These are phyloP conservation scores for Aspergillus novoparasiticus DNA, from an alignment of 2,329 filamentous ascomycete genomes.

Conservation along the genomic window DNA sequence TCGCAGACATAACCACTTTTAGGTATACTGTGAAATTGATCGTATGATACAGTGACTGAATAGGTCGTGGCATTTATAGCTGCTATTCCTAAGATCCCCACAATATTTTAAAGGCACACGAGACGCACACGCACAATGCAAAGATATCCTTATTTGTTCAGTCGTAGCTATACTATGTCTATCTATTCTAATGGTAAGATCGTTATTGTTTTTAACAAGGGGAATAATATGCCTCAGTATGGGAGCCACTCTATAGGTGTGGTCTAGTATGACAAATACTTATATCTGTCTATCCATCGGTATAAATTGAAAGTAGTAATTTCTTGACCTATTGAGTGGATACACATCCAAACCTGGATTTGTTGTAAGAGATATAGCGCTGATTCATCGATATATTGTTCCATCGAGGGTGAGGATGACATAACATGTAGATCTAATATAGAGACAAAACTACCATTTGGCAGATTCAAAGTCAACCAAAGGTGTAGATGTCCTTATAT, in stretches of 20 bases:
- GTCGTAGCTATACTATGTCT: background rate
- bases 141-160: background rate
- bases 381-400: background rate
- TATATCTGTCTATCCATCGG: too few species aligned
- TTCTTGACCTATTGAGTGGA: background rate
- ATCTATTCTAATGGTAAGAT: background rate
- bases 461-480: background rate
- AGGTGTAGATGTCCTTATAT: background rate
- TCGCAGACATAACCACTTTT: background rate
- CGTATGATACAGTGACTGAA: background rate
- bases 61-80: background rate
- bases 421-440: background rate
- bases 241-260: too few species aligned
- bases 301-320: background rate
- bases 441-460: background rate
- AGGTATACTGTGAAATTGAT: background rate
- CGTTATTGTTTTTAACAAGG: too few species aligned
- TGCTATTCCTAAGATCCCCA: background rate
- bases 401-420: background rate
- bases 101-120: background rate
- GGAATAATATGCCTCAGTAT: too few species aligned
- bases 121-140: background rate
- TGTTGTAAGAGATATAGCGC: background rate
- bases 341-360: background rate
- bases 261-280: too few species aligned